A percentile compares a stretch with the other conserved stretches of the same genome.
These are phyloP conservation scores for Phaffomyces thermotolerans DNA, from an alignment of 805 yeast species.

Conservation along the genomic window DNA sequence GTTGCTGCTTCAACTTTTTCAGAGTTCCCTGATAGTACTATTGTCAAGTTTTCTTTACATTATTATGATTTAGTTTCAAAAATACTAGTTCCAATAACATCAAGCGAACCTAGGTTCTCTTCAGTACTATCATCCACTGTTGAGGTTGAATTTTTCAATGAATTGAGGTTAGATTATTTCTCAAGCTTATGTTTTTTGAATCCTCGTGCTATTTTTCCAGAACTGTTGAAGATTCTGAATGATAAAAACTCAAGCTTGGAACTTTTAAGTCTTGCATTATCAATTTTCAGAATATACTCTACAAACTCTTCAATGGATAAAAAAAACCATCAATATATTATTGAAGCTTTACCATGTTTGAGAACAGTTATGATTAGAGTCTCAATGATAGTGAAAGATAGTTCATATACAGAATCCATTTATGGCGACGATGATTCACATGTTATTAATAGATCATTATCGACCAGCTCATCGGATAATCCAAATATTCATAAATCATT, in stretches of 20 bases:
- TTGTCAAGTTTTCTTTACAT: constrained; percentile 24
- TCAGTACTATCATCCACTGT: constrained; percentile 9
- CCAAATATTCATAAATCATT: constrained; percentile 6
- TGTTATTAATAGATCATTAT: constrained; percentile 12
- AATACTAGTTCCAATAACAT: constrained; percentile 18
- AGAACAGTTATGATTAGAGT: constrained; percentile 23
- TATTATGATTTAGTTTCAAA: constrained; percentile 15
- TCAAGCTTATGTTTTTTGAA: constrained; percentile 20
- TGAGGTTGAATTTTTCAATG: constrained; percentile 20
- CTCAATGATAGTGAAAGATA: constrained; percentile 14
- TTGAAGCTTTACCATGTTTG: constrained; percentile 25
- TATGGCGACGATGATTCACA: constrained; percentile 15
- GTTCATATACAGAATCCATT: constrained; percentile 12
- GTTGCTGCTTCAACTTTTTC: constrained; percentile 27
- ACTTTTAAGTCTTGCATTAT: constrained; percentile 29
- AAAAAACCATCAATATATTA: constrained; percentile 22
- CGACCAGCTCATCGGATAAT: constrained; percentile 15
- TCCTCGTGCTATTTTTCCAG: constrained; percentile 16
- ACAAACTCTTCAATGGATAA: constrained; percentile 23
- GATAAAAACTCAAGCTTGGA: constrained; percentile 26
- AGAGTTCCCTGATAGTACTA: constrained; percentile 20
- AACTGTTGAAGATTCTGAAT: constrained; percentile 18
- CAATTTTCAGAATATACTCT: constrained; percentile 30
- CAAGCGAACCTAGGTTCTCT: constrained; percentile 12
- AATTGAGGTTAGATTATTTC: constrained; percentile 25